Base-by-base conservation (phyloP, 1,139 yeast species). In the Pichia norvegensis region DNA sequence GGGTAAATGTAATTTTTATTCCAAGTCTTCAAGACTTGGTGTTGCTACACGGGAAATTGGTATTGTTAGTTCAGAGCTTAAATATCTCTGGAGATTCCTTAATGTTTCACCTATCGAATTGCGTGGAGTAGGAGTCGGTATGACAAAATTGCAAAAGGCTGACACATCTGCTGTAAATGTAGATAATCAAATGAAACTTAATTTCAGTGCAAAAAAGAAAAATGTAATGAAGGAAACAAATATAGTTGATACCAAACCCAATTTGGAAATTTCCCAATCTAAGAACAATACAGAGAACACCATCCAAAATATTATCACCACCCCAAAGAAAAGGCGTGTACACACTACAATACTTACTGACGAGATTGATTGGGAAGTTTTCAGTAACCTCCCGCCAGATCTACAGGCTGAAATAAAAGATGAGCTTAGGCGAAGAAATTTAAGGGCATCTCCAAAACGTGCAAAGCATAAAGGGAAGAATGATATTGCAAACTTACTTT, bases 121-220 rank as follows among this genome's bases (percentile, higher is more conserved):
- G 14, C 67, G 97, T 46, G 97, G 97, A 0, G 64, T 90, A 2
- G 83, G 95, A 0, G 69, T 90, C 0, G 83, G 80, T 35, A 69
- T 87, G 64, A 70, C 74, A 9, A 78, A 75, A 53, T 66, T 86
- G 41, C 69, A 68, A 33, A 71, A 68, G 49, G 69, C 67, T 13
- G 72, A 67, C 3, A 52, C 43, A 57, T 59, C 44, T 5, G 36
- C 31, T 9, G 37, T 36, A 7, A 48, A 52, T 49, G 59, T 53
- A 45, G 56, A 50, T 4, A 65, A 66, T 33, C 84, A 78, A 55
- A 67, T 61, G 63, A 67, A 59, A 44, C 59, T 79, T 23, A 70
- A 73, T 0, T 73, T 74, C 50, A 53, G 51, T 19, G 51, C 33
- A 36, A 22, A 20, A 16, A 21, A 17, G n/a, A 20, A 36, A 22